phyloP scores from a whole-genome alignment of 1,284 basidiomycete species.

The Cryptococcus sp. region DNA sequence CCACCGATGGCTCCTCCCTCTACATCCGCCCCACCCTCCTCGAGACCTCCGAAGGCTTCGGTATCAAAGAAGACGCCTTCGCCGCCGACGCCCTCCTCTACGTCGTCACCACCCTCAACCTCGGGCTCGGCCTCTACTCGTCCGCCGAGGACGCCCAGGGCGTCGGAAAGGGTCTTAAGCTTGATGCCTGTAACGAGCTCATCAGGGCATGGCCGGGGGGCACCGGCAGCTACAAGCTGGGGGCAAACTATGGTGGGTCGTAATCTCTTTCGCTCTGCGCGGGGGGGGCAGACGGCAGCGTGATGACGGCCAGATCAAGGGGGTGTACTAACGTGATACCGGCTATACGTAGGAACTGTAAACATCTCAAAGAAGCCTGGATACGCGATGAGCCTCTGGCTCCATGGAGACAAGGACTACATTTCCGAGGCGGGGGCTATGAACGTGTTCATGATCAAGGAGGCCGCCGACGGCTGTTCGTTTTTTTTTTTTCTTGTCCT shows the following conservation, averaged over 20 bases:
- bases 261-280: not conserved
- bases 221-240: constrained; percentile 45
- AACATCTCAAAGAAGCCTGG: constrained; percentile 44
- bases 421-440: constrained; percentile 47
- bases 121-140: constrained; percentile 43
- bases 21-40: constrained; percentile 48
- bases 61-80: constrained; percentile 45
- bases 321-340: not conserved
- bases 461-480: constrained; percentile 41
- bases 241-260: constrained; percentile 45
- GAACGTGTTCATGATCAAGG: constrained; percentile 47
- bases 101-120: constrained; percentile 42
- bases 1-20: constrained; percentile 40
- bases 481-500: constrained; percentile 1
- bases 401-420: constrained; percentile 43
- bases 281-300: too few relatives aligned
- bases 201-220: constrained; percentile 49
- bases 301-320: too few relatives aligned
- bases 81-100: constrained; percentile 40
- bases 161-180: constrained; percentile 29
- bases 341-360: constrained; percentile 31
- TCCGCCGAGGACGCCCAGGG: constrained; percentile 17
- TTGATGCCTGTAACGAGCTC: constrained; percentile 43
- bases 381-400: constrained; percentile 47
- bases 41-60: constrained; percentile 46